Base-by-base conservation (phyloP, 1,284 basidiomycete genomes). In the Wolfiporia cocos region DNA sequence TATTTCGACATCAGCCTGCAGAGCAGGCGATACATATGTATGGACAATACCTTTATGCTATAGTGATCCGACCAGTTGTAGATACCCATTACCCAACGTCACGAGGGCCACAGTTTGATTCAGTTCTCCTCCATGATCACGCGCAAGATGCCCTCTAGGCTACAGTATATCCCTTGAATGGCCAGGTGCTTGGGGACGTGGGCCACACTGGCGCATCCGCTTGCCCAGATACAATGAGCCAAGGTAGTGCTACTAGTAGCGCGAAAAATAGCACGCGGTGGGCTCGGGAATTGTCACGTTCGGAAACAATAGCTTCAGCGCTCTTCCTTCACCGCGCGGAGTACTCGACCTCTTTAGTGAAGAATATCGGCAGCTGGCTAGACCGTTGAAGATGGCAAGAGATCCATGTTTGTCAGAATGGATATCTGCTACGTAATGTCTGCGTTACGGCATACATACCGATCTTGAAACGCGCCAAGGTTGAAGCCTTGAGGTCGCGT, bases 351-450 rank as follows among this genome's bases (percentile, higher is more conserved):
- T 78, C 45, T 28, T 34, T 37, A 9, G 4, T 15, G 49, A 22
- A 21, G 9, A 26, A 11, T 23, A n/a, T 18, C 17, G 21, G 11
- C 21, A 21, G 28, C 4, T 18, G 26, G 39, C 30, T 35, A 19
- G 23, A 5, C 15, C 11, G 17, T 26, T 18, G 26, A 28, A 33
- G 5, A 1, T 3, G 29, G 33, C 22, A 47, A n/a, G 5, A 76
- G 68, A 53, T 85, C 80, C 33, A 85, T 61, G 51, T 75, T 51
- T 85, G 81, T 81, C 81, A 85, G 3, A 83, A 70, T 0, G 78
- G 73, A 58, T 82, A 84, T 14, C 69, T 66, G 7, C 82, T 81
- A 18, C 80, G 73, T 43, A 74, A 66, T 17, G 64, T 56, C 48
- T 78, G n/a, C n/a, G n/a, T n/a, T n/a, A n/a, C 78, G 6, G 81